Evolutionary conservation across 805 yeast species (phyloP).

Genomic region (Saturnispora sekii): DNA sequence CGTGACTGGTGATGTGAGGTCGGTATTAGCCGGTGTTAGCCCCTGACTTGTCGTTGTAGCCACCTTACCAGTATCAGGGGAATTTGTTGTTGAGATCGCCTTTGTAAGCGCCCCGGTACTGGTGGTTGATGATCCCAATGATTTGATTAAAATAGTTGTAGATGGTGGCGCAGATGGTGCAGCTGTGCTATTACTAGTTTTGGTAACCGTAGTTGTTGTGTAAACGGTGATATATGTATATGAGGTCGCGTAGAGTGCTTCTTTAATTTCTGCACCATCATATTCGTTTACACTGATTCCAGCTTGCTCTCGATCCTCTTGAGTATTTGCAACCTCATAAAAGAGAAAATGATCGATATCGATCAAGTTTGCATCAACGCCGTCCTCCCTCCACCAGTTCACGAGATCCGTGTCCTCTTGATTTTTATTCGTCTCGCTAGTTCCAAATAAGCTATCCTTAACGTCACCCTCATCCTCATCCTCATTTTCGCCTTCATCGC

Average conservation of each 20-base stretch:
- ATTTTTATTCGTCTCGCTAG: no score
- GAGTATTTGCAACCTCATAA: constrained; percentile 21
- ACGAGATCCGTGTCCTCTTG: background rate
- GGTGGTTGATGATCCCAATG: background rate
- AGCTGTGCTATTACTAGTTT: background rate
- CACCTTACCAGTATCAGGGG: no score
- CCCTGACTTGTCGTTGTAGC: no score
- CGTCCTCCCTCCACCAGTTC: constrained; percentile 11
- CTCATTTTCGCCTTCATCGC: background rate
- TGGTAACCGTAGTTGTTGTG: constrained; percentile 12
- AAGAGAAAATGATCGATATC: constrained; percentile 21
- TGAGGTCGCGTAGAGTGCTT: constrained; percentile 5
- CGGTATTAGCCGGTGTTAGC: no score
- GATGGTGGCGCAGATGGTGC: constrained; percentile 1
- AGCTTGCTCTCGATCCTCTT: background rate
- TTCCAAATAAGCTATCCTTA: background rate
- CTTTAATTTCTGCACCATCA: background rate
- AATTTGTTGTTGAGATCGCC: no score
- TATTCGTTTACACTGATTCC: background rate
- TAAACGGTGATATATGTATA: constrained; percentile 6
- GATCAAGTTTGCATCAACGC: constrained; percentile 14
- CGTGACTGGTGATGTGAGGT: no score
- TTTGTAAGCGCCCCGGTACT: no score
- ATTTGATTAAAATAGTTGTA: background rate
- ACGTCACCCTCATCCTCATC: constrained; percentile 3